Evolutionary conservation across 192 early-diverging fungal species (phyloP).

Genomic region (Chytriomyces hyalinus): DNA sequence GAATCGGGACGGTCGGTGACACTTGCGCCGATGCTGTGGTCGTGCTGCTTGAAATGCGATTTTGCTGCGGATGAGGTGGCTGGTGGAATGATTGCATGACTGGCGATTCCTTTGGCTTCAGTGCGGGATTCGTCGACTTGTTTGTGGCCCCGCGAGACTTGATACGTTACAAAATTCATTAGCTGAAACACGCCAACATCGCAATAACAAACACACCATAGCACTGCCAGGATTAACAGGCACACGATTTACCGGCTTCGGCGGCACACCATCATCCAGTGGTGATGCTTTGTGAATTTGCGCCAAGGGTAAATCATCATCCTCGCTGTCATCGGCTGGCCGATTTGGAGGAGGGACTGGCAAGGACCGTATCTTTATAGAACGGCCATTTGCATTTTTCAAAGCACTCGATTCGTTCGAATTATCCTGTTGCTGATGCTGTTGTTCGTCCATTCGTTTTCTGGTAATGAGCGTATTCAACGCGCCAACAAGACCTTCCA

Average conservation of each 20-base stretch:
- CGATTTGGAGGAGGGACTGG: neutral
- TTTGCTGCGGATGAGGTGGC: neutral
- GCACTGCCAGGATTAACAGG: neutral
- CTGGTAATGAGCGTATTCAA: neutral
- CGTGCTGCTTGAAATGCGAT: neutral
- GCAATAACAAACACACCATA: neutral
- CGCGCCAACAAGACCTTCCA: constrained; percentile 18
- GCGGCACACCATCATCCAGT: neutral
- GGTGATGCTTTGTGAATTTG: constrained; percentile 5
- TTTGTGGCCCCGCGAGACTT: neutral
- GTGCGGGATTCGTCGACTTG: neutral
- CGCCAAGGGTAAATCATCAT: constrained; percentile 19
- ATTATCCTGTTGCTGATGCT: neutral
- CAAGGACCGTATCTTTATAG: neutral
- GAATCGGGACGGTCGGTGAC: neutral
- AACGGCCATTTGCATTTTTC: neutral
- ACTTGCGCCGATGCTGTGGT: neutral
- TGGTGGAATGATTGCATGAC: neutral
- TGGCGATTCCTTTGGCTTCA: constrained; percentile 7
- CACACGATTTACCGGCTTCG: neutral
- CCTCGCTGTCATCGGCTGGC: neutral
- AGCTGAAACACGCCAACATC: no score
- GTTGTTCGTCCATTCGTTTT: neutral
- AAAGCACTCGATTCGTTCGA: neutral
- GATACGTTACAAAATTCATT: neutral